Evolutionary conservation across 768 basidiomycete genomes (phyloP).

Genomic region (Leccinum uliginosum): DNA sequence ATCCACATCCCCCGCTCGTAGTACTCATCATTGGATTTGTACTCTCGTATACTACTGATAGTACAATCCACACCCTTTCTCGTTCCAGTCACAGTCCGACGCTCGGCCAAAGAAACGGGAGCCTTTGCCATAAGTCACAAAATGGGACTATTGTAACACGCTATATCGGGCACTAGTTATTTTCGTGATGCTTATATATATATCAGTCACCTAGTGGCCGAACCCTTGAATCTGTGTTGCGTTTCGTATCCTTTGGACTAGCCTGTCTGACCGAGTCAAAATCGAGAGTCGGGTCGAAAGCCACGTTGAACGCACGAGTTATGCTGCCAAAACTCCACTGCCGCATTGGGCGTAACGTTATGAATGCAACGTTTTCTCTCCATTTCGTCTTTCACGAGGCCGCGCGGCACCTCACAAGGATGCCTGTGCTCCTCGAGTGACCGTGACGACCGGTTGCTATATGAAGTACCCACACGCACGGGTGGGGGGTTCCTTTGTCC

Average conservation of each 20-base stretch:
- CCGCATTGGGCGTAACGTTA: constrained; percentile 8
- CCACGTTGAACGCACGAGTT: not conserved
- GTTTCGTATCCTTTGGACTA: too few species aligned
- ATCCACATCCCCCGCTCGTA: too few species aligned
- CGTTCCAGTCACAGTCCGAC: too few species aligned
- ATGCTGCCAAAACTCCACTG: constrained; percentile 5
- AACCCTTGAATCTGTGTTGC: not conserved
- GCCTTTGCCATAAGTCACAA: too few species aligned
- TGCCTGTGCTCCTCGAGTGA: constrained; percentile 6
- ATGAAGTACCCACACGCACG: constrained; percentile 8
- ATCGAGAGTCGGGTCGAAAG: too few species aligned
- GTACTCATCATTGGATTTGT: too few species aligned
- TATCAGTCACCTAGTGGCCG: not conserved
- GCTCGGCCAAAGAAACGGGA: too few species aligned
- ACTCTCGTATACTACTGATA: too few species aligned
- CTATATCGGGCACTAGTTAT: too few species aligned
- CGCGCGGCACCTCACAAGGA: not conserved
- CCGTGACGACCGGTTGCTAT: constrained; percentile 5
- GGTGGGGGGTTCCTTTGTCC: constrained; percentile 1
- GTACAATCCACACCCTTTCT: too few species aligned
- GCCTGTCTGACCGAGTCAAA: not conserved
- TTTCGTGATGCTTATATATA: too few species aligned
- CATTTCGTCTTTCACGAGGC: constrained; percentile 11
- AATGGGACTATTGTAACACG: too few species aligned
- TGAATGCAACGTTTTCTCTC: constrained; percentile 13